A percentile compares a stretch with the other conserved stretches of the same genome.
Evolutionary conservation across 2,329 filamentous ascomycete genomes (phyloP).

Genomic region (Pseudocercospora vitis): DNA sequence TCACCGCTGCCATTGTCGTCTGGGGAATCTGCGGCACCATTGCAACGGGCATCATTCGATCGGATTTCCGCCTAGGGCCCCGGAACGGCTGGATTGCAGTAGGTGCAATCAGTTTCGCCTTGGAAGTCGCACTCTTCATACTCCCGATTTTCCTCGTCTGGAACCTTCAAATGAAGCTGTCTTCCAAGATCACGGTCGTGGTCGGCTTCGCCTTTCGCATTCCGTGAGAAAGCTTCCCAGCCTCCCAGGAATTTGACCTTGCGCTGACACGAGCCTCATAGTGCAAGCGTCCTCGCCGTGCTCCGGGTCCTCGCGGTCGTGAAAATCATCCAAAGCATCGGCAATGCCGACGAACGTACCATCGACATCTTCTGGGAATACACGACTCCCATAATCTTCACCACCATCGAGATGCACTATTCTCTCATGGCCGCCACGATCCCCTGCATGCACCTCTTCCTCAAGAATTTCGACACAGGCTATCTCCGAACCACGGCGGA

Average conservation of each 20-base stretch:
- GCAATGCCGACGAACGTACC: neutral
- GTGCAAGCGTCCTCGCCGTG: constrained; percentile 15
- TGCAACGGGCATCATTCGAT: neutral
- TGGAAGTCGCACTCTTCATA: constrained; percentile 18
- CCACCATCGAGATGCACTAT: constrained; percentile 22
- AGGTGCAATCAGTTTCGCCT: constrained; percentile 16
- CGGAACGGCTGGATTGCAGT: constrained; percentile 19
- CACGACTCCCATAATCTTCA: constrained; percentile 14
- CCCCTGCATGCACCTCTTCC: constrained; percentile 25
- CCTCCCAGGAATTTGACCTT: too few species aligned
- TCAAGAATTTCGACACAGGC: constrained; percentile 19
- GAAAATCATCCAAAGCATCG: constrained; percentile 9
- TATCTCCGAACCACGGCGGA: constrained; percentile 17
- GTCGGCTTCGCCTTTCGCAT: constrained; percentile 23
- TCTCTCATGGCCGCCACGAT: constrained; percentile 22
- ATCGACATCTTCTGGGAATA: constrained; percentile 20
- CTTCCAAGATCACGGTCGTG: constrained; percentile 18
- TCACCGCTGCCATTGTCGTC: constrained; percentile 13
- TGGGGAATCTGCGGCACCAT: constrained; percentile 11
- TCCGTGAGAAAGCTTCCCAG: constrained; percentile 11
- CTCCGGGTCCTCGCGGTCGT: constrained; percentile 17
- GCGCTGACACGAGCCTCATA: neutral
- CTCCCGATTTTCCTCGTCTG: constrained; percentile 22
- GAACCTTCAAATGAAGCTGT: constrained; percentile 18
- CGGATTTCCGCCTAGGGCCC: neutral